Evolutionary conservation across 768 basidiomycete genomes (phyloP), one percentile per base, ranked within the genome.

Genomic region (Russula olivacea): DNA sequence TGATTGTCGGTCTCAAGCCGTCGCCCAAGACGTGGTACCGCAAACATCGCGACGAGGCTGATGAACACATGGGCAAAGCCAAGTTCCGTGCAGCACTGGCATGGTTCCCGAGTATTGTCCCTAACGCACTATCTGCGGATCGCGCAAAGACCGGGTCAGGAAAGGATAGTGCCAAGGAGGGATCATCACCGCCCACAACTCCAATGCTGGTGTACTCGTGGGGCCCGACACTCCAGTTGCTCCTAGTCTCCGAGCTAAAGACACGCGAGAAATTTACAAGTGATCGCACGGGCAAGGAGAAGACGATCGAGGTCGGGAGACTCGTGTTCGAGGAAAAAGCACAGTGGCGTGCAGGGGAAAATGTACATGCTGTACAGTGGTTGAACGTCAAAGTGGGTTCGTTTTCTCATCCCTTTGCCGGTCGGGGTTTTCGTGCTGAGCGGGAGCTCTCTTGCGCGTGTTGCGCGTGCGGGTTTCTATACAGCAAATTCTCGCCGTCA

Each of bases 1-100:
- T 99, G 14, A 82, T 98, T 40, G 93, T 98, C 11, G 94, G 94
- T 6, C 72, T 99, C 64, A 94, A 92, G 69, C 97, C 97, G 3
- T 81, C 84, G 0, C 91, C 97, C 9, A 86, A 89, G 70, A 99
- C 95, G 0, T 98, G 94, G 93, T 88, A 89, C 70, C 87, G 91
- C 70, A 82, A 79, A 58, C 77, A 84, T 63, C 84, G 89, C 11
- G 78, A 79, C 14, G 69, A 76, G 10, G 77, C 79, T 28, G 81
- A 81, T 59, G 78, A 77, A 10, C 75, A 74, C 3, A 68, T 70
- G n/a, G 72, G 74, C 61, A 77, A 75, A 66, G 74, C 76, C 17
- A 76, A 70, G 57, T 82, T 81, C 74, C 82, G 79, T 61, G 93
- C 91, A 0, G 75, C 83, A 12, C 69, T 95, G 55, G 86, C 88